Evolutionary conservation across 805 yeast species (phyloP).

Genomic region (Candida boidinii): DNA sequence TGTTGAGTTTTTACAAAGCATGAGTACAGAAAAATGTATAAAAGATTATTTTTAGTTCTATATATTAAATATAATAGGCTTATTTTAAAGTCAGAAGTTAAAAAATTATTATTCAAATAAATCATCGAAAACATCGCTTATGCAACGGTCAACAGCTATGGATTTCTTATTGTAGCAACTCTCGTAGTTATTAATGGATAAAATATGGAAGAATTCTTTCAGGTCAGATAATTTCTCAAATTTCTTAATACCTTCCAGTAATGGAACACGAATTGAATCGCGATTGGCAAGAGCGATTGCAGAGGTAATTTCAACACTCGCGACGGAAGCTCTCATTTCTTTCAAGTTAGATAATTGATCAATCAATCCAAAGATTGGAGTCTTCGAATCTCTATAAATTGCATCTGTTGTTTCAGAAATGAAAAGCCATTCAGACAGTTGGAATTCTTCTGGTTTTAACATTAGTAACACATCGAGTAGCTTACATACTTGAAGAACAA

Average conservation of each 20-base stretch:
- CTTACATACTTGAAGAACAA: constrained; percentile 59
- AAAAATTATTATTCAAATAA: too few relatives aligned
- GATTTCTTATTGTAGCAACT: constrained; percentile 45
- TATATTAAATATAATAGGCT: too few relatives aligned
- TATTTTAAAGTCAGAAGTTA: too few relatives aligned
- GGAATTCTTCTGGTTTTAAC: constrained; percentile 68
- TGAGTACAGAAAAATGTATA: too few relatives aligned
- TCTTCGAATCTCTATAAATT: constrained; percentile 15
- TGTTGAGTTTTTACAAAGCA: too few relatives aligned
- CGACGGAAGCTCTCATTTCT: constrained; percentile 10
- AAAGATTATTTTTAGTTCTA: too few relatives aligned
- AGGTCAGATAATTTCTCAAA: constrained; percentile 37
- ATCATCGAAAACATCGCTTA: constrained; percentile 51
- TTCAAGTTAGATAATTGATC: constrained; percentile 23
- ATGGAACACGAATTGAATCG: constrained; percentile 27
- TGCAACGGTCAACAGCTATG: constrained; percentile 38
- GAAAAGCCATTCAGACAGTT: constrained; percentile 77
- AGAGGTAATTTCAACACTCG: constrained; percentile 13
- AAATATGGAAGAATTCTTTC: constrained; percentile 54
- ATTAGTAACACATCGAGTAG: constrained; percentile 67
- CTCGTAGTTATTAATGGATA: constrained; percentile 60
- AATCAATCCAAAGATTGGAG: constrained; percentile 28
- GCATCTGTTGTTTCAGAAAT: constrained; percentile 46
- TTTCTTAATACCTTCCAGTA: constrained; percentile 33
- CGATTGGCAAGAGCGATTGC: neutral